These are phyloP conservation scores for Pezicula neosporulosa DNA, from an alignment of 2,329 filamentous ascomycete genomes.

Conservation along the genomic window DNA sequence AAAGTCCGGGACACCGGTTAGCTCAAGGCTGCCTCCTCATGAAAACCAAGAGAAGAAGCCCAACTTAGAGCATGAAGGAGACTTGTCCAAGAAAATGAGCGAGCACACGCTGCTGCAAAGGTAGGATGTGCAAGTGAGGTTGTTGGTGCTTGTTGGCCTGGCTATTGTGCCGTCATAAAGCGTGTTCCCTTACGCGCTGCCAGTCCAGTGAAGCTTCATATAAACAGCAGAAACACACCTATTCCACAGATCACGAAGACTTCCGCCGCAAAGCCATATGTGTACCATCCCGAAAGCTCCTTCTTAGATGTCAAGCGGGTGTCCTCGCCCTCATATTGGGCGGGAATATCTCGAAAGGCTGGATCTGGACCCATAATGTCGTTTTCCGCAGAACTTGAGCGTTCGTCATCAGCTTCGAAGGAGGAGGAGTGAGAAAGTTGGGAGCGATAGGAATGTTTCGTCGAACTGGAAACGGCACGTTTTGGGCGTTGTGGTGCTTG, in stretches of 20 bases:
- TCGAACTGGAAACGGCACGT: slow-evolving; percentile 23
- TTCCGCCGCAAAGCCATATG: slow-evolving; percentile 93
- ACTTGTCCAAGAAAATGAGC: too few species aligned
- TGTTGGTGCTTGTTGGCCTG: background rate
- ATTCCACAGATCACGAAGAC: slow-evolving; percentile 92
- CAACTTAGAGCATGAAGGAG: too few species aligned
- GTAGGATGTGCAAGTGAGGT: background rate
- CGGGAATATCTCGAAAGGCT: slow-evolving; percentile 28
- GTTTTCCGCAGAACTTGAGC: slow-evolving; percentile 38
- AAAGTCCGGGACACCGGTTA: too few species aligned
- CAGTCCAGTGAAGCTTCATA: background rate
- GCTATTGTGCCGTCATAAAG: slow-evolving; percentile 12
- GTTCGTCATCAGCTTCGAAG: slow-evolving; percentile 69
- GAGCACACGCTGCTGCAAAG: too few species aligned
- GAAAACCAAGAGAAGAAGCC: too few species aligned
- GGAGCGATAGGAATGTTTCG: slow-evolving; percentile 55
- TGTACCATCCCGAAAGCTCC: slow-evolving; percentile 92
- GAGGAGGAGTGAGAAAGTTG: slow-evolving; percentile 55
- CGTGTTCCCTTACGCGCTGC: background rate
- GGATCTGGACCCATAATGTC: slow-evolving; percentile 31
- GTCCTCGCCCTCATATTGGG: slow-evolving; percentile 77
- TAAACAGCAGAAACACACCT: slow-evolving; percentile 47
- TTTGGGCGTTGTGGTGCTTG: slow-evolving; percentile 15
- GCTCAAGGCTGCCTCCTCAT: background rate
- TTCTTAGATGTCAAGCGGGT: slow-evolving; percentile 80